Base-by-base conservation (phyloP, 805 yeast genomes). In the Yamadazyma ubonensis region DNA sequence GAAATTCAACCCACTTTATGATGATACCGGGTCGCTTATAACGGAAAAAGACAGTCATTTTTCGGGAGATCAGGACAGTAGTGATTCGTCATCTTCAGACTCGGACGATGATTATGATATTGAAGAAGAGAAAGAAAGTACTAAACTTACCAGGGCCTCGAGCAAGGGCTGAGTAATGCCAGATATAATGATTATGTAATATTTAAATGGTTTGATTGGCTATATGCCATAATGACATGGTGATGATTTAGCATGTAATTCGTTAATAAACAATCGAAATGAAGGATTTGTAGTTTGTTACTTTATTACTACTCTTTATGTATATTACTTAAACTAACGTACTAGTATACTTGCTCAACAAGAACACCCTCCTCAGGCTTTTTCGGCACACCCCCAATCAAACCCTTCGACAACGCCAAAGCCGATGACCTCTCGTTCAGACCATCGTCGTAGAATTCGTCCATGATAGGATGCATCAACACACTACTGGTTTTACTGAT, bases 361-460 rank as follows among this genome's bases (percentile, higher is more conserved):
- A 27, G 8, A 21, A 19, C 16, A 11, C 5, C 22, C 20, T 29
- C 33, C 15, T 27, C 38, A 17, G 39, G 39, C 15, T 29, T 36
- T n/a, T 20, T 20, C 3, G 96, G 96, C 11, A 90, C 84, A 1
- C 95, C 83, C 18, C 96, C 95, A 76, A 91, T 88, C 39, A 93
- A 78, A 36, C 99, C 99, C 61, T 87, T 88, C 50, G 86, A 77
- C 62, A 86, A 88, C 12, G 96, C 97, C 53, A 87, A 80, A 8
- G 79, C 81, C 17, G 90, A 78, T 17, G 86, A 81, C 59, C 99
- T 79, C 43, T 76, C 68, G 39, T 88, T 86, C 3, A 27, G 36
- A 26, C 73, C 74, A 54, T 84, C 86, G 53, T 85, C 87, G 62
- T 81, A 90, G 65, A 81, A 90, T 60, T 93, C 96, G 58, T 93